Percentiles rank a stretch among this genome's conserved stretches.
Evolutionary conservation across 768 basidiomycete species (phyloP).

Genomic region (Cystobasidium tubakii): DNA sequence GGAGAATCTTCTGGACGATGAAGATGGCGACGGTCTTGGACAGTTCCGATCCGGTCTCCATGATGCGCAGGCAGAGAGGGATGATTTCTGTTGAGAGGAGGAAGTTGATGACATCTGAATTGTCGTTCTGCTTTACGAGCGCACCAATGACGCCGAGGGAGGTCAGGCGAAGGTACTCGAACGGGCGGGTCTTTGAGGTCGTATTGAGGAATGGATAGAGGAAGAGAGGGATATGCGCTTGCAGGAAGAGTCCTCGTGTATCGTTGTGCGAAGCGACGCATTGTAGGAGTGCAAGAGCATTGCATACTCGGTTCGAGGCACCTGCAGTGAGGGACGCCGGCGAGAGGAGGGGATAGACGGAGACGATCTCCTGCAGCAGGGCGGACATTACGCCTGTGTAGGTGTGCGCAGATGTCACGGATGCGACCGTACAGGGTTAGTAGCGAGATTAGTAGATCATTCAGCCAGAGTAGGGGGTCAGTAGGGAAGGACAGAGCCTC

Average conservation of each 20-base stretch:
- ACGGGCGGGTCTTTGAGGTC: conserved; percentile 96
- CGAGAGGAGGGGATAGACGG: conserved; percentile 90
- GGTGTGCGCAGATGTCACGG: neutral
- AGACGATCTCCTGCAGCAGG: conserved; percentile 92
- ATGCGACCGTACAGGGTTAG: neutral
- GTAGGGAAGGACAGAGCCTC: neutral
- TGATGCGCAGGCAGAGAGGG: conserved; percentile 95
- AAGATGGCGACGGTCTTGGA: conserved; percentile 99
- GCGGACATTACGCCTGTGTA: conserved; percentile 91
- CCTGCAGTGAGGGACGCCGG: conserved; percentile 95
- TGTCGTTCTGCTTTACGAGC: conserved; percentile 99
- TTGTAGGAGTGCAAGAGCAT: conserved; percentile 92
- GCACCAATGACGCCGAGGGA: conserved; percentile 99
- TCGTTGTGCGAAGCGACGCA: conserved; percentile 97
- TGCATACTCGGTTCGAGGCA: conserved; percentile 97
- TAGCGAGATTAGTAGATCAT: too few relatives aligned
- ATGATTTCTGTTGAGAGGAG: conserved; percentile 98
- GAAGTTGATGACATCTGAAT: conserved; percentile 97
- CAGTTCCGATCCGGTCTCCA: conserved; percentile 98
- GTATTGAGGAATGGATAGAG: conserved; percentile 98
- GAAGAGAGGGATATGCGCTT: conserved; percentile 90
- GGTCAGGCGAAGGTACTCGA: conserved; percentile 97
- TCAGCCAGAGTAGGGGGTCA: neutral
- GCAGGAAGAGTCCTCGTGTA: conserved; percentile 83
- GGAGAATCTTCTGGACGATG: conserved; percentile 90